These are phyloP conservation scores for Styphnolobium japonicum DNA, from an alignment of 306 rosid species.

Conservation along the genomic window DNA sequence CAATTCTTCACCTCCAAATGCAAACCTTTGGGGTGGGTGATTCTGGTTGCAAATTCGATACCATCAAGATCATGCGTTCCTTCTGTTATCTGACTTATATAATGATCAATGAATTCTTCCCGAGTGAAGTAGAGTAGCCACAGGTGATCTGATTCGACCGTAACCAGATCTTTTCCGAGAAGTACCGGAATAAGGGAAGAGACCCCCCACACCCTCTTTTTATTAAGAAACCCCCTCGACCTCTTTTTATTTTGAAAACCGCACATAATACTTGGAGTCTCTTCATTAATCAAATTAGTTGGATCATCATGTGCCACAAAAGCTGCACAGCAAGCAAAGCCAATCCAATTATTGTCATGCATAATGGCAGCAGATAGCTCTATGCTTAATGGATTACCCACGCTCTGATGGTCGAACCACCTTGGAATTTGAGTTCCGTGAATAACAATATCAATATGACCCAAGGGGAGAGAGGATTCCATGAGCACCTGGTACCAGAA, in stretches of 20 bases:
- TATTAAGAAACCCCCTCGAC: too few species aligned
- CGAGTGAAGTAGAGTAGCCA: not conserved
- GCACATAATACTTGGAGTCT: too few species aligned
- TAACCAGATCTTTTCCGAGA: not conserved
- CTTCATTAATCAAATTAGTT: not conserved
- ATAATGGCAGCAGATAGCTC: not conserved
- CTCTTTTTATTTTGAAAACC: too few species aligned
- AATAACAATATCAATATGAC: not conserved
- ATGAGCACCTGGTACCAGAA: not conserved
- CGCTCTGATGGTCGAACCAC: not conserved
- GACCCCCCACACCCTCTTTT: too few species aligned
- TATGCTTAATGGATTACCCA: not conserved
- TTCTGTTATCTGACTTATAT: too few species aligned
- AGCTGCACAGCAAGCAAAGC: not conserved
- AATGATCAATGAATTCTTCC: not conserved
- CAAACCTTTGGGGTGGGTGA: rapidly evolving
- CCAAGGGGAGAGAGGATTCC: not conserved
- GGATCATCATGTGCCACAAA: not conserved
- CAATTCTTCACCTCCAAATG: not conserved
- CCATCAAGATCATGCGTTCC: not conserved
- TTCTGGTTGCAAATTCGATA: not conserved
- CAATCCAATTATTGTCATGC: not conserved
- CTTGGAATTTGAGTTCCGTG: not conserved
- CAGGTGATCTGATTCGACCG: not conserved
- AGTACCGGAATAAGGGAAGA: not conserved